phyloP scores from a whole-genome alignment of 2,329 filamentous ascomycete genomes.

The Apiospora sp. region DNA sequence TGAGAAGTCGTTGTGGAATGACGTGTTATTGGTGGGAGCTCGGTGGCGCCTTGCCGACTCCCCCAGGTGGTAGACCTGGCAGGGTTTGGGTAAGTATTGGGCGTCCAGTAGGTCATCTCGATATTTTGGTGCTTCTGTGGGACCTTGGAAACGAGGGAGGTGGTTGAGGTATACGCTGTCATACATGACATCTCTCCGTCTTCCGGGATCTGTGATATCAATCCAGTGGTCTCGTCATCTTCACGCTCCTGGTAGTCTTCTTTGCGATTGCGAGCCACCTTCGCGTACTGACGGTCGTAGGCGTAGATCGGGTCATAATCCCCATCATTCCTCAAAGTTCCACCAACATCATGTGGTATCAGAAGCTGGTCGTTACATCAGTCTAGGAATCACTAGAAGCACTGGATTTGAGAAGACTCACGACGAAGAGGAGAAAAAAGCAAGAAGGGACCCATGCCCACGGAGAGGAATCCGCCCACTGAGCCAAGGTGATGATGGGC shows the following conservation, averaged over 20 bases:
- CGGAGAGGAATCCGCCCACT: background rate
- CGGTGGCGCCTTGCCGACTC: background rate
- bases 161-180: background rate
- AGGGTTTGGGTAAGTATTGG: too few relatives aligned
- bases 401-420: background rate
- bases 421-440: background rate
- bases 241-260: conserved; percentile 15
- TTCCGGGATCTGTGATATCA: background rate
- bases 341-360: conserved; percentile 27
- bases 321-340: conserved; percentile 25
- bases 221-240: background rate
- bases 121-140: too few relatives aligned
- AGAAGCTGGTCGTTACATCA: conserved; percentile 22
- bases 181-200: conserved; percentile 17
- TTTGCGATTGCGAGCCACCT: conserved; percentile 26
- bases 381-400: background rate
- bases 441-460: background rate
- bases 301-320: conserved; percentile 29
- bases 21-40: background rate
- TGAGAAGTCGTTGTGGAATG: background rate
- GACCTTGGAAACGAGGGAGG: too few relatives aligned
- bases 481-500: background rate
- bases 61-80: too few relatives aligned
- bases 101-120: too few relatives aligned
- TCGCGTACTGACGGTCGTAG: conserved; percentile 28